A percentile compares a stretch with the other conserved stretches of the same genome.
phyloP scores from a whole-genome alignment of 768 basidiomycete species.

The Chalciporus pseudorubinellus region DNA sequence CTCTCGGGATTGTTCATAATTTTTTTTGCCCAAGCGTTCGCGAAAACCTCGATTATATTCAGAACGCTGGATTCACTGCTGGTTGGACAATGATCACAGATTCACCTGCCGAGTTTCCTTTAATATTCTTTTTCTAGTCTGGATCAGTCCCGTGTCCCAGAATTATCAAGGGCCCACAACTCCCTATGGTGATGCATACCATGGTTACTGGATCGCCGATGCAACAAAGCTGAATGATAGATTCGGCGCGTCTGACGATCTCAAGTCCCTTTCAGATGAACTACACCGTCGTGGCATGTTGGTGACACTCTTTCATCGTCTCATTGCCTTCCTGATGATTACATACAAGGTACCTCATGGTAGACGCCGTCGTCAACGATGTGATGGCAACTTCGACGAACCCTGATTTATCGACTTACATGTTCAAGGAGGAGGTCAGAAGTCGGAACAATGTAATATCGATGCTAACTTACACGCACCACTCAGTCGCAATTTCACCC shows the following conservation, averaged over 20 bases:
- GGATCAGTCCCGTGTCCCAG: conserved; percentile 81
- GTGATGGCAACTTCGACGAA: conserved; percentile 68
- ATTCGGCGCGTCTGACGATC: conserved; percentile 72
- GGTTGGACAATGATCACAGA: conserved; percentile 35
- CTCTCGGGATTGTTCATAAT: not conserved
- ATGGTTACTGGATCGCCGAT: conserved; percentile 83
- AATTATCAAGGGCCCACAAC: conserved; percentile 72
- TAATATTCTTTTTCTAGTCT: conserved; percentile 42
- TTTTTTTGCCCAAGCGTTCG: conserved; percentile 46
- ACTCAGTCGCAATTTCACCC: conserved; percentile 67
- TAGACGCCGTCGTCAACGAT: conserved; percentile 84
- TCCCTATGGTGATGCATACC: conserved; percentile 79
- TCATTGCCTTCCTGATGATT: not conserved
- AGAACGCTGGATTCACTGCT: conserved; percentile 79
- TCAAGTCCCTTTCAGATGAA: conserved; percentile 62
- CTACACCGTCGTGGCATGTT: conserved; percentile 74
- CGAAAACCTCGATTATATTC: conserved; percentile 81
- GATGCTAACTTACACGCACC: conserved; percentile 7
- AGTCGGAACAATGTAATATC: not conserved
- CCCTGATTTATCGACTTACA: conserved; percentile 63
- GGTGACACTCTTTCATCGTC: conserved; percentile 11
- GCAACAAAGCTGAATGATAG: conserved; percentile 61
- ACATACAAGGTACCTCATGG: conserved; percentile 66
- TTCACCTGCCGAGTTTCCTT: not conserved
- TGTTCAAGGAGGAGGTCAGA: conserved; percentile 62